phyloP scores from a whole-genome alignment of 768 basidiomycete species.

The Mycena vulgaris region DNA sequence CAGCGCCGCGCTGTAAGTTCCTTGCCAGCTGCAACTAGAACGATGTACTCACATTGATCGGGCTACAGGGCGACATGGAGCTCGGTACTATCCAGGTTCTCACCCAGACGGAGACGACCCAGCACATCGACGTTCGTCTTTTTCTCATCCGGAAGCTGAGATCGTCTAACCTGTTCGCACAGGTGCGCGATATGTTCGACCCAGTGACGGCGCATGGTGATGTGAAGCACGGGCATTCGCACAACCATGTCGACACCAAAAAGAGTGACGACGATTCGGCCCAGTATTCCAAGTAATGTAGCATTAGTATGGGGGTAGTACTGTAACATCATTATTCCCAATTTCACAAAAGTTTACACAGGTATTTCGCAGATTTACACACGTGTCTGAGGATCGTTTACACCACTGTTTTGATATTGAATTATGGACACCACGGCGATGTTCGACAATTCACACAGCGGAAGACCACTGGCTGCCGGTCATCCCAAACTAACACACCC shows the following conservation, averaged over 20 bases:
- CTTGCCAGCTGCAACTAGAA: not conserved
- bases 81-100: conserved; percentile 38
- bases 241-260: not conserved
- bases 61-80: conserved; percentile 8
- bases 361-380: too few species aligned
- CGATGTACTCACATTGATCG: not conserved
- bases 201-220: not conserved
- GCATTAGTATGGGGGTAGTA: too few species aligned
- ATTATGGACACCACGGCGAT: too few species aligned
- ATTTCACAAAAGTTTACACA: too few species aligned
- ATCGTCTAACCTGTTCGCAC: too few species aligned
- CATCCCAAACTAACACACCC: too few species aligned
- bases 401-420: too few species aligned
- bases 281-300: not conserved
- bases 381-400: too few species aligned
- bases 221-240: not conserved
- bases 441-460: too few species aligned
- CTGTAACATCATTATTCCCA: too few species aligned
- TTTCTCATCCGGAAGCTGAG: too few species aligned
- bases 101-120: conserved; percentile 42
- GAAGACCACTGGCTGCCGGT: too few species aligned
- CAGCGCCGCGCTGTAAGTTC: not conserved
- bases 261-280: conserved; percentile 11
- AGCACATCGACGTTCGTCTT: conserved; percentile 44
- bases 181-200: conserved; percentile 14